These are phyloP conservation scores for Xylaria curta DNA, from an alignment of 495 filamentous ascomycete species.

Conservation along the genomic window DNA sequence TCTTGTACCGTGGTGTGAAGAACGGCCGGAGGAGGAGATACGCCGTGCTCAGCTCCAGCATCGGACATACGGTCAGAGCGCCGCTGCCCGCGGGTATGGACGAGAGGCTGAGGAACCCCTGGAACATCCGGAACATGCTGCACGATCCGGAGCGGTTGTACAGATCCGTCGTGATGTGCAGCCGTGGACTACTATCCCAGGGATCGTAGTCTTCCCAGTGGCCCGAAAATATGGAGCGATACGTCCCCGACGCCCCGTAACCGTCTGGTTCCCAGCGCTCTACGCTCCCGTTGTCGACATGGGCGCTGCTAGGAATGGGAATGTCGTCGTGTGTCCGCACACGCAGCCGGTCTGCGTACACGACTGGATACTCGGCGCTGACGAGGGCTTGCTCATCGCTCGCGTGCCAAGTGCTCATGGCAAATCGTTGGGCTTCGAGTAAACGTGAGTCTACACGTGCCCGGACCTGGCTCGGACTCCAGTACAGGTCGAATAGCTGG, in stretches of 20 bases:
- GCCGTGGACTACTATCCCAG: conserved; percentile 75
- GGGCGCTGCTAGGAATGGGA: conserved; percentile 61
- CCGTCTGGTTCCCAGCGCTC: conserved; percentile 90
- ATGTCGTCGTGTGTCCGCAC: conserved; percentile 70
- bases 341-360: conserved; percentile 80
- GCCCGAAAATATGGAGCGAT: conserved; percentile 72
- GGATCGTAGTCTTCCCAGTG: conserved; percentile 84
- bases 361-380: conserved; percentile 64
- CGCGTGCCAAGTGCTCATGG: conserved; percentile 79
- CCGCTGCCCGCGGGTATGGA: conserved; percentile 69
- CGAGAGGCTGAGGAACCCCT: conserved; percentile 81
- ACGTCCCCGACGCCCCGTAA: conserved; percentile 72
- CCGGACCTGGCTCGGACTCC: conserved; percentile 75
- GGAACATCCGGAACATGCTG: conserved; percentile 86
- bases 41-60: conserved; percentile 75
- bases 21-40: conserved; percentile 88
- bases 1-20: conserved; percentile 61
- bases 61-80: conserved; percentile 77
- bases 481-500: conserved; percentile 82
- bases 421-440: conserved; percentile 72
- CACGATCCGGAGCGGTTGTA: conserved; percentile 85
- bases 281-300: conserved; percentile 79
- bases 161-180: conserved; percentile 73
- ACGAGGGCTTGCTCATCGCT: conserved; percentile 67
- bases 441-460: conserved; percentile 78